These are phyloP conservation scores for Metschnikowia cerradonensis DNA, from an alignment of 805 yeast genomes.

Conservation along the genomic window DNA sequence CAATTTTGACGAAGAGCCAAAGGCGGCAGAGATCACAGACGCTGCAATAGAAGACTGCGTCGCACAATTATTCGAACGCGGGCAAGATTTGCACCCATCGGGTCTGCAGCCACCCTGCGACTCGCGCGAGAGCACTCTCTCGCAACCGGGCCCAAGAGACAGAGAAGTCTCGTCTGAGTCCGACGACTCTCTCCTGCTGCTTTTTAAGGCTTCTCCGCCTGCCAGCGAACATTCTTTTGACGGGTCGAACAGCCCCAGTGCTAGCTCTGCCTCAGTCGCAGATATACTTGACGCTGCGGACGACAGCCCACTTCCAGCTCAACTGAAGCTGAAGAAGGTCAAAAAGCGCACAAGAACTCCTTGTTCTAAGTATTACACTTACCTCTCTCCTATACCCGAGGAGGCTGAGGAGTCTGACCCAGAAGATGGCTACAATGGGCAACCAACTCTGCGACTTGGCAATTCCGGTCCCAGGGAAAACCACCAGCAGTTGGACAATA, in stretches of 20 bases:
- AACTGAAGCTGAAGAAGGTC: background rate
- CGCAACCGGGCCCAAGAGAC: background rate
- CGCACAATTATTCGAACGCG: background rate
- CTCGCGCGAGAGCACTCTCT: background rate
- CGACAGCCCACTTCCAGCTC: background rate
- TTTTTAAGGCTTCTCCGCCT: background rate
- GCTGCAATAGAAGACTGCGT: background rate
- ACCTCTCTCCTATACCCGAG: background rate
- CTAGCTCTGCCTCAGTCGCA: background rate
- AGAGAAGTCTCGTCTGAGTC: background rate
- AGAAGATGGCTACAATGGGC: too few relatives aligned
- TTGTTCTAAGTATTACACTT: background rate
- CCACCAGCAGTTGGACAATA: background rate
- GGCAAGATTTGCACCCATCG: conserved; percentile 1
- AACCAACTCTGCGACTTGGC: background rate
- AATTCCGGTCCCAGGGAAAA: background rate
- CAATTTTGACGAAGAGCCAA: background rate
- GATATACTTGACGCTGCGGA: background rate
- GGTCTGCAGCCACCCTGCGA: conserved; percentile 1
- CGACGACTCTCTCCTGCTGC: background rate
- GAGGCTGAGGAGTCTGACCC: too few relatives aligned
- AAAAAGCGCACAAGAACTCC: too few relatives aligned
- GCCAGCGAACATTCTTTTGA: background rate
- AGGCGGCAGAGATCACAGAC: background rate
- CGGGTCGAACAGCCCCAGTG: too few relatives aligned